Percentiles rank a stretch among this genome's conserved stretches.
phyloP scores from a whole-genome alignment of 371 early-diverging fungal genomes.

The Haplosporangium sp. region DNA sequence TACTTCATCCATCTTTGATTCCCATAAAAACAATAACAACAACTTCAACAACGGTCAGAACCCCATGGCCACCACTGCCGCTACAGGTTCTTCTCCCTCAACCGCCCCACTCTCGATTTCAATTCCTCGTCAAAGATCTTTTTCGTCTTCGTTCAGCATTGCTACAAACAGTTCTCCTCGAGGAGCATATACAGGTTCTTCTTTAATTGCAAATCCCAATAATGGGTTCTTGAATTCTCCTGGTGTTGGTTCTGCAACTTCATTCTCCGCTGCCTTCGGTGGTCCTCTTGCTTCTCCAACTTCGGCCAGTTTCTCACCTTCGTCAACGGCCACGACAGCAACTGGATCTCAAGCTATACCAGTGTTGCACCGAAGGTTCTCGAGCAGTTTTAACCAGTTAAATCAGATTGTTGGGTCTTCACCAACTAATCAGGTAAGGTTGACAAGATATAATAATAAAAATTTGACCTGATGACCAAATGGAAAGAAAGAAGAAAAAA shows the following conservation, averaged over 20 bases:
- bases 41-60: neutral
- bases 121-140: slow-evolving; percentile 49
- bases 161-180: slow-evolving; percentile 27
- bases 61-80: slow-evolving; percentile 18
- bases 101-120: slow-evolving; percentile 26
- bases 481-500: neutral
- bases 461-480: slow-evolving; percentile 14
- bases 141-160: slow-evolving; percentile 41
- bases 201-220: slow-evolving; percentile 43
- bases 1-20: slow-evolving; percentile 36
- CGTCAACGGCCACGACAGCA: neutral
- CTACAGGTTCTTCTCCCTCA: slow-evolving; percentile 3
- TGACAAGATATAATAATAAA: neutral
- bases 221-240: slow-evolving; percentile 24
- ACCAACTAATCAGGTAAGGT: neutral
- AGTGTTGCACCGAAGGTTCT: slow-evolving; percentile 42
- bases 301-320: neutral
- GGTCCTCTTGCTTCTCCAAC: slow-evolving; percentile 11
- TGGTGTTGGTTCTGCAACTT: slow-evolving; percentile 12
- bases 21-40: neutral
- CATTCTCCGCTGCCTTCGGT: slow-evolving; percentile 24
- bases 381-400: slow-evolving; percentile 47
- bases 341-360: slow-evolving; percentile 26
- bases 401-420: slow-evolving; percentile 34
- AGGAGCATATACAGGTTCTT: slow-evolving; percentile 37